Evolutionary conservation across 176 grass and related monocot genomes (phyloP), one percentile per base, ranked within the genome.

Genomic region (Musa beccarii): DNA sequence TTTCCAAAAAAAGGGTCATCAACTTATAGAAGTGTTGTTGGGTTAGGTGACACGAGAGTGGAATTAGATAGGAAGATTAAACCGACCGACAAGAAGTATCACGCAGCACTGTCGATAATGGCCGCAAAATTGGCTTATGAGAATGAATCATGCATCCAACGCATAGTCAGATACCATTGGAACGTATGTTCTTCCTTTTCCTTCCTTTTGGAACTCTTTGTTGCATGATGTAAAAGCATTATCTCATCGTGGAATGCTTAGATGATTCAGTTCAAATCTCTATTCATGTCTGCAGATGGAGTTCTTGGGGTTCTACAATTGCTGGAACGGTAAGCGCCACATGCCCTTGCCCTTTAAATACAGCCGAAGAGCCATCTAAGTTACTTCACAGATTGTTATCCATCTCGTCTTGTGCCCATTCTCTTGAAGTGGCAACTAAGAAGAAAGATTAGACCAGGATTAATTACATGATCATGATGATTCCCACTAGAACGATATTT

Each of bases 61-160:
- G 83, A 92, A 13, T 76, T 96, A 9, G 93, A 96, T 72, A 74
- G 76, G 49, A 89, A 85, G 8, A 88, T 96, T 29, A 81, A 13
- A 15, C 83, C 67, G 1, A 51, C 53, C 0, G 85, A 96, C 10
- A 26, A 2, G 15, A 92, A 73, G 76, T 96, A 96, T 74, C 63
- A 81, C 61, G 87, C 89, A 52, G 89, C 87, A 4, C 79, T 96
- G 0, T 92, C 89, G 7, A 83, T 88, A 76, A 92, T 96, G 93
- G 85, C 93, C 50, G 86, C 93, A 5, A 92, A 96, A 64, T 2
- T 92, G 49, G 73, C 93, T 3, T 96, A 96, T 76, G 89, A 96
- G 79, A 96, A 84, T 50, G 79, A 92, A 28, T 15, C 77, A 59
- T 75, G 79, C 76, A 79, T 96, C 52, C 24, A n/a, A 54, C 53